These are phyloP conservation scores for Datisca glomerata DNA, from an alignment of 306 rosid species.

Conservation along the genomic window DNA sequence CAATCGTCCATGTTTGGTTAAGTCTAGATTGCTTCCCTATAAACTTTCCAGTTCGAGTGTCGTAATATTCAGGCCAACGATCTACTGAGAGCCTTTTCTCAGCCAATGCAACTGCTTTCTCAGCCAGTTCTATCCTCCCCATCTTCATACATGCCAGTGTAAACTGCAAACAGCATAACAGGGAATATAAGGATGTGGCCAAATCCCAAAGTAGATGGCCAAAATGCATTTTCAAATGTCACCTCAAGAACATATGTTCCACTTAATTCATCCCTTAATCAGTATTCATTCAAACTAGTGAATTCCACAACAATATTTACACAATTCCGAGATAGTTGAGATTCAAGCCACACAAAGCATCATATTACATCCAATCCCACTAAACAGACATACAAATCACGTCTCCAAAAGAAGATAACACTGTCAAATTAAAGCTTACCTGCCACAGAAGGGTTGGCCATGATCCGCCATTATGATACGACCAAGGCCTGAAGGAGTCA, in stretches of 20 bases:
- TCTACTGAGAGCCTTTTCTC: conserved; percentile 66
- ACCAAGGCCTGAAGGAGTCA: conserved; percentile 71
- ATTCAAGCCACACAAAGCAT: no score
- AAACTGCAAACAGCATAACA: no score
- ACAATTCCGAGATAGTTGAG: no score
- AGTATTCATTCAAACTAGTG: no score
- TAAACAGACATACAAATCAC: no score
- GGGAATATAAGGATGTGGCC: no score
- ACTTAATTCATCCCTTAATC: no score
- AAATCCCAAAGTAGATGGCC: no score
- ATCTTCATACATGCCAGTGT: conserved; percentile 92
- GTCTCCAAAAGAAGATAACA: neutral
- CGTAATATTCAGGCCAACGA: conserved; percentile 93
- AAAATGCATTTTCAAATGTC: no score
- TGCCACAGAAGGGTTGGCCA: conserved; percentile 99
- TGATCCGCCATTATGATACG: conserved; percentile 97
- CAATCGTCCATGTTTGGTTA: conserved; percentile 88
- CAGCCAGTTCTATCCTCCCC: conserved; percentile 63
- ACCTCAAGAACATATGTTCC: no score
- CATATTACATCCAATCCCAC: no score
- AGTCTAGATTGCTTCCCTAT: conserved; percentile 80
- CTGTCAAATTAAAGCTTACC: conserved; percentile 26
- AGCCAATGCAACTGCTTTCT: conserved; percentile 59
- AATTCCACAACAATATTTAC: no score
- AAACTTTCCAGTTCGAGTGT: conserved; percentile 70